Percentiles rank a stretch among this genome's conserved stretches.
phyloP scores from a whole-genome alignment of 2,329 filamentous ascomycete genomes.

The Cryphonectria carpinicola region DNA sequence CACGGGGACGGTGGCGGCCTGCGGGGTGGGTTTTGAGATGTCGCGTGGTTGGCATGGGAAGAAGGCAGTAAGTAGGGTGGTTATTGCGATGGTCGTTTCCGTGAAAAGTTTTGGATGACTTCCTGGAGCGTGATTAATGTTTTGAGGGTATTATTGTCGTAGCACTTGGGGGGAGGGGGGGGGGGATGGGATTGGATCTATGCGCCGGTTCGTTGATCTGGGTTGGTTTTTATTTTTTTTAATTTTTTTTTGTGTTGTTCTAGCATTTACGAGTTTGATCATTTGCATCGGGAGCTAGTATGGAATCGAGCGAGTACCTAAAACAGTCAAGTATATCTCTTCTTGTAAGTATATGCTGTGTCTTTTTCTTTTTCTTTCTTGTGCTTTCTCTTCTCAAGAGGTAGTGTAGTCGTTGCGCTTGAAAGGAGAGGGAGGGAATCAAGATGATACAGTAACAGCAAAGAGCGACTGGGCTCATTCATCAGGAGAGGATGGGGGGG shows the following conservation, averaged over 20 bases:
- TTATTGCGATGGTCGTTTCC: no score
- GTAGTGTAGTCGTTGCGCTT: neutral
- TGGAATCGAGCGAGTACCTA: neutral
- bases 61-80: no score
- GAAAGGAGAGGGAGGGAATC: no score
- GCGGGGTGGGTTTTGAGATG: neutral
- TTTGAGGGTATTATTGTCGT: neutral
- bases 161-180: neutral
- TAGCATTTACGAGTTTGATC: constrained; percentile 1
- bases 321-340: neutral
- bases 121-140: neutral
- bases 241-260: neutral
- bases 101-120: neutral
- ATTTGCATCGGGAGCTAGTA: neutral
- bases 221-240: neutral
- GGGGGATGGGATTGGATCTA: constrained; percentile 2
- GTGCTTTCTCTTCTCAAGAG: neutral
- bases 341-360: neutral
- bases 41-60: neutral
- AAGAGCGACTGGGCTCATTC: no score
- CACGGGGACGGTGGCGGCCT: neutral
- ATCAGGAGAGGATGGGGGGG: neutral
- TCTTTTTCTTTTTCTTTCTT: neutral
- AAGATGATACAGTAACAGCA: no score
- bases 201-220: neutral